phyloP scores from a whole-genome alignment of 2,329 filamentous ascomycete species.

The Hymenoscyphus scutula region DNA sequence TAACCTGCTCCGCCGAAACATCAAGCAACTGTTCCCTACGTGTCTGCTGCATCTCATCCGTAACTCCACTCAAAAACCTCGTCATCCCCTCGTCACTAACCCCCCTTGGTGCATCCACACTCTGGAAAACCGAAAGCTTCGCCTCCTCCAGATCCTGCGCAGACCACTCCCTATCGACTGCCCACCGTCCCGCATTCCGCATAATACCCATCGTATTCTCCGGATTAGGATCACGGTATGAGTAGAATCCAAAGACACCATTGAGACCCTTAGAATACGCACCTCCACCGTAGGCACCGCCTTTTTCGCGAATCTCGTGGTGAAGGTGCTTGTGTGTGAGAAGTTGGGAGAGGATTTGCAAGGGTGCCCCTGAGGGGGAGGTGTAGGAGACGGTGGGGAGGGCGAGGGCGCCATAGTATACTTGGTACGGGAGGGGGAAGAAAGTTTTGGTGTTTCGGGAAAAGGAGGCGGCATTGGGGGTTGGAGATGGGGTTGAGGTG shows the following conservation, averaged over 20 bases:
- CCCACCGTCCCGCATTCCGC: conserved; percentile 78
- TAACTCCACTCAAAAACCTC: conserved; percentile 80
- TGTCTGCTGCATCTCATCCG: conserved; percentile 83
- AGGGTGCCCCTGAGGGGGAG: conserved; percentile 68
- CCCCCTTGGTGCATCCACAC: conserved; percentile 81
- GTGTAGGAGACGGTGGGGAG: conserved; percentile 83
- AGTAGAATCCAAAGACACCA: conserved; percentile 91
- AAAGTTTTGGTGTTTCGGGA: conserved; percentile 68
- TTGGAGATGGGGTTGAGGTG: conserved; percentile 40
- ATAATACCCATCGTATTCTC: conserved; percentile 85
- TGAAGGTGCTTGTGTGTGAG: conserved; percentile 96
- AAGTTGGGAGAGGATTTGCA: conserved; percentile 86
- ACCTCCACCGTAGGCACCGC: conserved; percentile 91
- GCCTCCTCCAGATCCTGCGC: conserved; percentile 89
- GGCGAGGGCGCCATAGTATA: conserved; percentile 86
- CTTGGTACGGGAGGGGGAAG: conserved; percentile 93
- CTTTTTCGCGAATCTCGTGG: conserved; percentile 96
- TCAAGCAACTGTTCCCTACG: conserved; percentile 83
- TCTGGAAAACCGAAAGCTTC: conserved; percentile 92
- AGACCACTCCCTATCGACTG: conserved; percentile 75
- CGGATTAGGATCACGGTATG: conserved; percentile 94
- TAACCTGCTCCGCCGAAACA: conserved; percentile 77
- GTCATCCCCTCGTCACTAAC: conserved; percentile 87
- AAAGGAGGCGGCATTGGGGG: conserved; percentile 37
- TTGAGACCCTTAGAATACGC: conserved; percentile 78